These are phyloP conservation scores for Pyrenophora tritici-repentis DNA, from an alignment of 2,329 filamentous ascomycete species.

Conservation along the genomic window DNA sequence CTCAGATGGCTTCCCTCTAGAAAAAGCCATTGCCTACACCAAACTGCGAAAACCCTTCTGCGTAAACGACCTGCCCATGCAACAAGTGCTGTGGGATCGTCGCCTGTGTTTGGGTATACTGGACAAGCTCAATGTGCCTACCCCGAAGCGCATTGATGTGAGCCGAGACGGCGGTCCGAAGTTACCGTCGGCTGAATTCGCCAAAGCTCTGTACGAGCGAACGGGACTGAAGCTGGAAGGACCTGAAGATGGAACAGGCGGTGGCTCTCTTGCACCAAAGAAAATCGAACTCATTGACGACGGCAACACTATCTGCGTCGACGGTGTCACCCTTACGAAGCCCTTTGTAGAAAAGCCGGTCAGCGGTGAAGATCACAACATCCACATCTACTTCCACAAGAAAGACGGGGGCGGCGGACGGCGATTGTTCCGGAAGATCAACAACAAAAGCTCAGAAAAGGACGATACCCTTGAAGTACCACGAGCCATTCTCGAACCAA, in stretches of 20 bases:
- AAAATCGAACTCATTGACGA: conserved; percentile 87
- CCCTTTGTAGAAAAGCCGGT: conserved; percentile 98
- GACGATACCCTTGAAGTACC: conserved; percentile 77
- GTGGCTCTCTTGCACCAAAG: conserved; percentile 61
- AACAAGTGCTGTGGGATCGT: conserved; percentile 95
- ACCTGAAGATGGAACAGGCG: conserved; percentile 68
- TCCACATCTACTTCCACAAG: conserved; percentile 94
- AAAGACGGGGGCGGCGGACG: conserved; percentile 86
- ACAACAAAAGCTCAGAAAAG: conserved; percentile 98
- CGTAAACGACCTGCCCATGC: conserved; percentile 97
- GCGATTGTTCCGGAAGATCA: conserved; percentile 93
- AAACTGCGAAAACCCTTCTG: conserved; percentile 93
- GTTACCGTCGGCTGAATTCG: conserved; percentile 77
- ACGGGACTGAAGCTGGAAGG: conserved; percentile 78
- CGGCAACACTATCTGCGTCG: conserved; percentile 84
- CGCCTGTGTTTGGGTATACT: conserved; percentile 86
- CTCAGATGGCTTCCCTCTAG: conserved; percentile 93
- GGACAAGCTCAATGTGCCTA: conserved; percentile 87
- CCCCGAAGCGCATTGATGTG: conserved; percentile 85
- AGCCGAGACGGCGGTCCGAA: conserved; percentile 89
- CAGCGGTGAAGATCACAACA: conserved; percentile 98
- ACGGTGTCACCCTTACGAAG: conserved; percentile 80
- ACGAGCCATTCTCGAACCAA: conserved; percentile 77
- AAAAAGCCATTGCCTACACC: conserved; percentile 96
- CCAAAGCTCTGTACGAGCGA: conserved; percentile 76